Percentiles rank a stretch among this genome's conserved stretches.
Evolutionary conservation across 2,329 filamentous ascomycete genomes (phyloP).

Genomic region (Zalaria sp.): DNA sequence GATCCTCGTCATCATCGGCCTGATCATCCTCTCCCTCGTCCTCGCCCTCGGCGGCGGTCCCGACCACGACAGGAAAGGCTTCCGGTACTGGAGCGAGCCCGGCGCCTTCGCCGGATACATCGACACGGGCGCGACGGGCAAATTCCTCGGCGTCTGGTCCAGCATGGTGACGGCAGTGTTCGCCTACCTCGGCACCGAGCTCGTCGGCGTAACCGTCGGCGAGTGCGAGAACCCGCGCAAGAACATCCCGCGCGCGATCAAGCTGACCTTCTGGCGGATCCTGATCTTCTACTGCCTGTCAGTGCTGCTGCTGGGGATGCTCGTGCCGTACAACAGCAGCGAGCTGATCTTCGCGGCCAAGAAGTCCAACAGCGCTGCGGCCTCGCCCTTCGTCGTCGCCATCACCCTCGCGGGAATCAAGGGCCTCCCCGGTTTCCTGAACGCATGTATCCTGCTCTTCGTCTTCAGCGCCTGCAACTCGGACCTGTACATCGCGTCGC

Average conservation of each 20-base stretch:
- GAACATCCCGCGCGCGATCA: constrained; percentile 65
- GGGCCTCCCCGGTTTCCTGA: constrained; percentile 52
- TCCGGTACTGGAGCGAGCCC: constrained; percentile 30
- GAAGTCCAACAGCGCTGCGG: constrained; percentile 30
- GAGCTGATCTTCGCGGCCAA: constrained; percentile 46
- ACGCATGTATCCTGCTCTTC: constrained; percentile 60
- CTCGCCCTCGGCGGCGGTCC: constrained; percentile 30
- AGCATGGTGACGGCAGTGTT: constrained; percentile 61
- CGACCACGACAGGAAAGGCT: constrained; percentile 24
- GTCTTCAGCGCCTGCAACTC: constrained; percentile 68
- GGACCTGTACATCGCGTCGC: constrained; percentile 60
- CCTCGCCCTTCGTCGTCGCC: constrained; percentile 64
- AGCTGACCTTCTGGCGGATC: constrained; percentile 70
- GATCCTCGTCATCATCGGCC: constrained; percentile 29
- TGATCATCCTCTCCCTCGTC: constrained; percentile 30
- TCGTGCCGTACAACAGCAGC: constrained; percentile 49
- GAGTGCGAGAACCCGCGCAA: constrained; percentile 68
- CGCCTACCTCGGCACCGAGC: constrained; percentile 63
- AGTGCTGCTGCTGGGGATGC: constrained; percentile 62
- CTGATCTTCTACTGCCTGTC: constrained; percentile 65
- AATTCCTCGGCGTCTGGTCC: constrained; percentile 29
- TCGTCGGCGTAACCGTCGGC: constrained; percentile 65
- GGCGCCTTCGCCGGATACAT: constrained; percentile 30
- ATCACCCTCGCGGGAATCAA: constrained; percentile 50
- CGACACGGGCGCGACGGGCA: constrained; percentile 18